Evolutionary conservation across 2,329 filamentous ascomycete genomes (phyloP).

Genomic region (Xylaria sp.): DNA sequence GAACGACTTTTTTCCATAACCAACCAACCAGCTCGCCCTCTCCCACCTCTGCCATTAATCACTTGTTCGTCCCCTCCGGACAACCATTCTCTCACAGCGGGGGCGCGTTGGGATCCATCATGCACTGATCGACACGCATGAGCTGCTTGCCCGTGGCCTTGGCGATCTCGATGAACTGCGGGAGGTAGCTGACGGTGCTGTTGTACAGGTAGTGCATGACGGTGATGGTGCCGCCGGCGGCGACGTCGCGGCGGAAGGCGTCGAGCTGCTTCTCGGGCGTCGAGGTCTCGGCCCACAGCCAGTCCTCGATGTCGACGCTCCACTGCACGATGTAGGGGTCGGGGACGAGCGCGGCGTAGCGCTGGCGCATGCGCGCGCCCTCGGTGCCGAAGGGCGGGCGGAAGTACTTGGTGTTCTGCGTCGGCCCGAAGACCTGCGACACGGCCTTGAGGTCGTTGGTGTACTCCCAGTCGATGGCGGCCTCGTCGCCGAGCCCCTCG

Average conservation of each 20-base stretch:
- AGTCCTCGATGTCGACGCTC: conserved; percentile 78
- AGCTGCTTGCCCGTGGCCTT: conserved; percentile 72
- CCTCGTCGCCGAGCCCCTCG: conserved; percentile 64
- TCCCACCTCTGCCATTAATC: not conserved
- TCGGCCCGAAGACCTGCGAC: conserved; percentile 51
- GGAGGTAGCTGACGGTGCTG: conserved; percentile 71
- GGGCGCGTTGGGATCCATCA: conserved; percentile 70
- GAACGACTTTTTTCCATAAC: not conserved
- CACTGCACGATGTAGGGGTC: conserved; percentile 72
- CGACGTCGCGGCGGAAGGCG: conserved; percentile 72
- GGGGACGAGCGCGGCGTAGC: conserved; percentile 64
- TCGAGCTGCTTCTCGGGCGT: conserved; percentile 75
- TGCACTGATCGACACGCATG: conserved; percentile 74
- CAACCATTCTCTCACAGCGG: conserved; percentile 43
- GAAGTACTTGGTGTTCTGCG: conserved; percentile 64
- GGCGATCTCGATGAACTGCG: conserved; percentile 72
- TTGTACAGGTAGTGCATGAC: conserved; percentile 77
- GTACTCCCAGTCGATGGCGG: conserved; percentile 71
- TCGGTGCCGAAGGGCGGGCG: conserved; percentile 76
- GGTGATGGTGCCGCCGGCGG: conserved; percentile 70
- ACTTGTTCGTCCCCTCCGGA: not conserved
- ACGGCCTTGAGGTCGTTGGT: conserved; percentile 65
- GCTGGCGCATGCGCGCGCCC: conserved; percentile 73
- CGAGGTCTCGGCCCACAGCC: conserved; percentile 70
- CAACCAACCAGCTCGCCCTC: too few species aligned